Percentiles rank a stretch among this genome's conserved stretches.
Evolutionary conservation across 441 rosid species (phyloP).

Genomic region (Arabidopsis hybrid): DNA sequence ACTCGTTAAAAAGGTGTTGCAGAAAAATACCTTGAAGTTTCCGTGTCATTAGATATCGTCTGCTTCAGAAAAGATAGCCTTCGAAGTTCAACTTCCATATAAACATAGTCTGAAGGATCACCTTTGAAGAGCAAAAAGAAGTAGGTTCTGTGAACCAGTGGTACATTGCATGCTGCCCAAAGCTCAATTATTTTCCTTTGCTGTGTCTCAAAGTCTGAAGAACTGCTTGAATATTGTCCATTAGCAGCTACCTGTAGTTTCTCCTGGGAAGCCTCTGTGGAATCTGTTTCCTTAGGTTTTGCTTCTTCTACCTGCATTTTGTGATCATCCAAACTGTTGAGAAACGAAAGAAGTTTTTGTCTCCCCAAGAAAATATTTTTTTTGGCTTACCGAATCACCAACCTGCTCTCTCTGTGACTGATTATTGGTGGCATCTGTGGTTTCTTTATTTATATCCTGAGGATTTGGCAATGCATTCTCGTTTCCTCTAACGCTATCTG

Average conservation of each 20-base stretch:
- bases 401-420: conserved; percentile 34
- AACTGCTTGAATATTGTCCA: conserved; percentile 47
- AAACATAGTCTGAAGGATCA: conserved; percentile 78
- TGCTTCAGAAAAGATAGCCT: conserved; percentile 75
- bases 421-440: conserved; percentile 15
- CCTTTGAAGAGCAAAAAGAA: conserved; percentile 91
- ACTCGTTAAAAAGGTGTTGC: not conserved
- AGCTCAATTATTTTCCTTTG: conserved; percentile 73
- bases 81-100: conserved; percentile 91
- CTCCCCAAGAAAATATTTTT: not conserved
- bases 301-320: conserved; percentile 51
- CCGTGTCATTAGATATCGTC: conserved; percentile 49
- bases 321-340: conserved; percentile 18
- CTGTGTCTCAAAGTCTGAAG: conserved; percentile 63
- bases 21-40: conserved; percentile 44
- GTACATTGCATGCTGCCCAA: conserved; percentile 77
- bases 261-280: conserved; percentile 41
- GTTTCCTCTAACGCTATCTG: conserved; percentile 2
- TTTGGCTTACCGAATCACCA: conserved; percentile 20
- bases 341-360: conserved; percentile 17
- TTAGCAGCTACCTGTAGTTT: conserved; percentile 39
- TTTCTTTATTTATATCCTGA: conserved; percentile 28
- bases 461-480: conserved; percentile 1
- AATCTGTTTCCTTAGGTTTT: conserved; percentile 36
- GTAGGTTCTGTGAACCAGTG: conserved; percentile 89